A percentile compares a stretch with the other conserved stretches of the same genome.
These are phyloP conservation scores for Moesziomyces sp. DNA, from an alignment of 1,284 basidiomycete genomes.

Conservation along the genomic window DNA sequence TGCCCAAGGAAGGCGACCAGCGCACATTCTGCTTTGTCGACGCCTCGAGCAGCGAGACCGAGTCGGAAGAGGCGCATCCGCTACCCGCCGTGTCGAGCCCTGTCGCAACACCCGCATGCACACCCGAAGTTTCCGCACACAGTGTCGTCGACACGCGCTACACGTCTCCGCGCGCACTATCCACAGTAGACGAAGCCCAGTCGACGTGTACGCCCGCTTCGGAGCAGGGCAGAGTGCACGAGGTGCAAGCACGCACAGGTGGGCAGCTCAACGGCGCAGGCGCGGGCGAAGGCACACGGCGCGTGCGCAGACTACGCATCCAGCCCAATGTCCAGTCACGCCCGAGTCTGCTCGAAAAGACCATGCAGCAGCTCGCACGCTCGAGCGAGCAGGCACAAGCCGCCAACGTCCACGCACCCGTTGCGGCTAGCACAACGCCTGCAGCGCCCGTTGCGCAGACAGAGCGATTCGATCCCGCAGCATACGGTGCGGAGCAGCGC, in stretches of 20 bases:
- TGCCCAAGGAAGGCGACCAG: conserved; percentile 31
- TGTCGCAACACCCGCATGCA: background rate
- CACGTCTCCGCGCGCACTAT: too few relatives aligned
- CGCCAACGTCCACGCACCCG: conserved; percentile 1
- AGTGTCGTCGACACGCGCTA: background rate
- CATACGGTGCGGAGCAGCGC: conserved; percentile 21
- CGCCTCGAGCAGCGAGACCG: conserved; percentile 11
- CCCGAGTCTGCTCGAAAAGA: conserved; percentile 25
- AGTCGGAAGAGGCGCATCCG: conserved; percentile 12
- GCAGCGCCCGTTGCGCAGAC: background rate
- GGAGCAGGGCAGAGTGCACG: too few relatives aligned
- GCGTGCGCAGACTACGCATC: conserved; percentile 24
- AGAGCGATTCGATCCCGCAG: conserved; percentile 18
- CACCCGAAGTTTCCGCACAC: background rate
- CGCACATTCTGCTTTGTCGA: conserved; percentile 45
- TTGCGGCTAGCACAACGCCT: background rate
- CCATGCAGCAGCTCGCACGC: conserved; percentile 22
- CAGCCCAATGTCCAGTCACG: conserved; percentile 35
- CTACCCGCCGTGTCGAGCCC: background rate
- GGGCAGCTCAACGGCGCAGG: background rate
- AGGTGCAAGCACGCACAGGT: too few relatives aligned
- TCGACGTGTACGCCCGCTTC: too few relatives aligned
- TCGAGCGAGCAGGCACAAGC: conserved; percentile 13
- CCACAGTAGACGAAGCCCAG: too few relatives aligned
- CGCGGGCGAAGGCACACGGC: conserved; percentile 9